Evolutionary conservation across 257 asterid genomes (phyloP), one percentile per base, ranked within the genome.

Genomic region (Avicennia marina): DNA sequence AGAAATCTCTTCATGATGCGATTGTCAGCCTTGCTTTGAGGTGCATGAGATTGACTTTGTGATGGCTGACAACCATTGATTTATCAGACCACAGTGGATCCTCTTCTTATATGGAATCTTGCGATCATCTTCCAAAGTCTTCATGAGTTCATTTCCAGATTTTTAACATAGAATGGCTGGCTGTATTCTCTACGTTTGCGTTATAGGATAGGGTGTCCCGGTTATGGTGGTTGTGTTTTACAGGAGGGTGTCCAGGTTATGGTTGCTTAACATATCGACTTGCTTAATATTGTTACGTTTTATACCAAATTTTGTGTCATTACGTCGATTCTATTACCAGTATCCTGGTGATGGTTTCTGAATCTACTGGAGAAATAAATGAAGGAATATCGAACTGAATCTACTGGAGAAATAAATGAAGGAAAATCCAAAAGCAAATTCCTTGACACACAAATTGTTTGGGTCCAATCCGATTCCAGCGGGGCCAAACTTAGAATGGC

Each of bases 1-100:
- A 25, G 41, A 26, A 32, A 49, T 29, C 33, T 34, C 64, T 74
- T 64, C 43, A 19, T 55, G 58, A 62, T 73, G 74, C 49, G 41
- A n/a, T 24, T 59, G 0, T 27, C 65, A 49, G 72, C 41, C 34
- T 27, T 34, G 56, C 52, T 29, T 60, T 52, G 27, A 15, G 41
- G 67, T 43, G 66, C 27, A 20, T 22, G 57, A 21, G 63, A 64
- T 46, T 33, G 26, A 18, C 31, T 24, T 54, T 41, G 24, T 39
- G 36, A 60, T 58, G 64, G 54, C 39, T 52, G 67, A 13, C 29
- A 19, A 7, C 36, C 48, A 38, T 39, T 63, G 27, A 22, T 52
- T 27, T 38, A 19, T n/a, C 58, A 36, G 36, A 53, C 43, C 46
- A 58, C 18, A 17, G 32, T 36, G 46, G 27, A 34, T 7, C 20